phyloP scores from a whole-genome alignment of 768 basidiomycete genomes.

The Boletus rubescentipes region DNA sequence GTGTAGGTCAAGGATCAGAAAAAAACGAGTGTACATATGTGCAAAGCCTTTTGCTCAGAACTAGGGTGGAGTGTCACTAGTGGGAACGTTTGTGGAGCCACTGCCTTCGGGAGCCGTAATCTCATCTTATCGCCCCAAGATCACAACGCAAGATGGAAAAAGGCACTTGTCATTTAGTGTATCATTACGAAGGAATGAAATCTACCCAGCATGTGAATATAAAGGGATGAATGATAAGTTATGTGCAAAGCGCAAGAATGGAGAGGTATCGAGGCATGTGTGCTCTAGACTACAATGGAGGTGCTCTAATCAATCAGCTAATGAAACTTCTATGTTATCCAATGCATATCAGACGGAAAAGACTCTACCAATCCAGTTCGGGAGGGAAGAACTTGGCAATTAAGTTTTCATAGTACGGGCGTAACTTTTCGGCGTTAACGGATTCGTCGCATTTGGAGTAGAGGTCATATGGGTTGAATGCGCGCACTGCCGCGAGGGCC shows the following conservation, averaged over 20 bases:
- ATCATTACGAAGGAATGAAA: not conserved
- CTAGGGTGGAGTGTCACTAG: not conserved
- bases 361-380: conserved; percentile 71
- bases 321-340: conserved; percentile 6
- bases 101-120: not conserved
- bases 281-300: not conserved
- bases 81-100: conserved; percentile 20
- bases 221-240: conserved; percentile 18
- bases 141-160: not conserved
- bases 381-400: conserved; percentile 87
- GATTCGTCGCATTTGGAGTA: conserved; percentile 86
- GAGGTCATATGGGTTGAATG: conserved; percentile 93
- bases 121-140: conserved; percentile 22
- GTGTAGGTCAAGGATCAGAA: not conserved
- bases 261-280: not conserved
- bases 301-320: conserved; percentile 4
- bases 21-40: not conserved
- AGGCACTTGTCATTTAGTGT: not conserved
- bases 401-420: conserved; percentile 80
- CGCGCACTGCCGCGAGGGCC: conserved; percentile 70
- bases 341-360: not conserved
- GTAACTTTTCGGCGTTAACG: conserved; percentile 57
- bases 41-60: not conserved
- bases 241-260: not conserved
- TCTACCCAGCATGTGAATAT: conserved; percentile 5